phyloP scores from a whole-genome alignment of 129 eudicot genomes.

The Arctium lappa region DNA sequence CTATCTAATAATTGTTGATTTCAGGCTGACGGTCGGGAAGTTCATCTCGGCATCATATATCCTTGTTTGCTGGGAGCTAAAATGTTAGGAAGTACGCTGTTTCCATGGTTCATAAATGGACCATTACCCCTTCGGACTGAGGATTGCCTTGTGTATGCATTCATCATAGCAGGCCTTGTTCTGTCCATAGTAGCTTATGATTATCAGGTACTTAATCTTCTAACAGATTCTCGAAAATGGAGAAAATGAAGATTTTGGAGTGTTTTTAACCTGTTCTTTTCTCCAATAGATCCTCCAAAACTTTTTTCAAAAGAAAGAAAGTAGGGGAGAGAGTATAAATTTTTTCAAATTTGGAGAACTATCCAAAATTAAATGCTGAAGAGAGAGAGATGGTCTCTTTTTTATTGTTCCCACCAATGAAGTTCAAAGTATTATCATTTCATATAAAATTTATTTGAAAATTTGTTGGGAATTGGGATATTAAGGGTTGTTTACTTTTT shows the following conservation, averaged over 20 bases:
- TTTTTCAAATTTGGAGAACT: background rate
- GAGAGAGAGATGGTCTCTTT: background rate
- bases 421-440: background rate
- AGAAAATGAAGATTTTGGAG: background rate
- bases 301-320: background rate
- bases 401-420: background rate
- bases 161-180: constrained; percentile 51
- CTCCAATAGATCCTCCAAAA: background rate
- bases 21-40: constrained; percentile 97
- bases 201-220: constrained; percentile 66
- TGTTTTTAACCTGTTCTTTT: background rate
- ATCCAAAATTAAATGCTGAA: no score
- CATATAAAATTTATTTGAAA: background rate
- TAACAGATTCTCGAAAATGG: background rate
- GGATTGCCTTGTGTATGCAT: constrained; percentile 67
- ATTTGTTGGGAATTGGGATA: background rate
- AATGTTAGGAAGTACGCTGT: constrained; percentile 88
- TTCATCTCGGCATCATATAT: constrained; percentile 70
- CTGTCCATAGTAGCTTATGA: constrained; percentile 83
- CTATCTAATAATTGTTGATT: constrained; percentile 10
- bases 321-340: background rate
- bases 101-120: constrained; percentile 77
- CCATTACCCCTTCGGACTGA: constrained; percentile 64
- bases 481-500: no score
- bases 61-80: constrained; percentile 87